A percentile compares a stretch with the other conserved stretches of the same genome.
Evolutionary conservation across 192 early-diverging fungal genomes (phyloP).

Genomic region (Rhizoclosmatium sp.): DNA sequence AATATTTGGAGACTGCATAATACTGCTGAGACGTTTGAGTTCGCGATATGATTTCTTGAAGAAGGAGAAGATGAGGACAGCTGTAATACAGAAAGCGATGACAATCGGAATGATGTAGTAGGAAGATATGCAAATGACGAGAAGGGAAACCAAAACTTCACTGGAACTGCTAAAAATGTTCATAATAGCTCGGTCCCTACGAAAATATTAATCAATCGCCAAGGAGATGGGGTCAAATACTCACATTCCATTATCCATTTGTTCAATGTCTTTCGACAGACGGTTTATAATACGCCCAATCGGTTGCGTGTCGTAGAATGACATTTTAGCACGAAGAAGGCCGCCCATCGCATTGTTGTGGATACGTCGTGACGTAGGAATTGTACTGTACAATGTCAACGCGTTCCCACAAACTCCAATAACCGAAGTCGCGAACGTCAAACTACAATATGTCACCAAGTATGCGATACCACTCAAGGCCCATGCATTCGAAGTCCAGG

Average conservation of each 20-base stretch:
- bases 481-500: constrained; percentile 24
- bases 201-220: constrained; percentile 60
- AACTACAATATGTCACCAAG: too few species aligned
- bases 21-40: constrained; percentile 41
- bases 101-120: constrained; percentile 24
- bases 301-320: constrained; percentile 68
- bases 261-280: constrained; percentile 45
- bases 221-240: too few species aligned
- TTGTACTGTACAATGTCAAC: too few species aligned
- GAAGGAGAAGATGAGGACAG: constrained; percentile 41
- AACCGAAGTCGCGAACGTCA: too few species aligned
- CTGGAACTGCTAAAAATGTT: constrained; percentile 55
- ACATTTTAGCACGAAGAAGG: constrained; percentile 62
- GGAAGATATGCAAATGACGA: constrained; percentile 28
- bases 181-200: constrained; percentile 57
- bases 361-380: constrained; percentile 27
- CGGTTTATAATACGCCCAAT: constrained; percentile 75
- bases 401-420: too few species aligned
- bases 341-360: constrained; percentile 58
- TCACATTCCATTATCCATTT: too few species aligned
- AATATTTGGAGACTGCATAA: constrained; percentile 41
- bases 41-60: constrained; percentile 46
- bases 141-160: not conserved
- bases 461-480: not conserved
- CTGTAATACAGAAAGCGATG: constrained; percentile 7